Base-by-base conservation (phyloP, 768 basidiomycete genomes). In the Termitomyces sp. region DNA sequence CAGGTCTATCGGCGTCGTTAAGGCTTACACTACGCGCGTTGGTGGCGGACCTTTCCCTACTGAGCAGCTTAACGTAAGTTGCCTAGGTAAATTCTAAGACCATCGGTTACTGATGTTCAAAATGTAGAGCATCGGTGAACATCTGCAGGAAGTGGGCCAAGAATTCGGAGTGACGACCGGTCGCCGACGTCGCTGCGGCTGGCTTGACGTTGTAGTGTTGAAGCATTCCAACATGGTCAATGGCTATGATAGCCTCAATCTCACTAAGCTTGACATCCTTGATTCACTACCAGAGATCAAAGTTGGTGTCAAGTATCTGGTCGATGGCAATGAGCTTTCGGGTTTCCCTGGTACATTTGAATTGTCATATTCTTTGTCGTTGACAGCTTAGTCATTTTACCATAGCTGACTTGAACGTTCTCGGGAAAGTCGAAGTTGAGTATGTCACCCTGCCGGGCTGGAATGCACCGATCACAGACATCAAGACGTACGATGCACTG, bases 11-110 rank as follows among this genome's bases (percentile, higher is more conserved):
- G 97, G 97, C 47, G 97, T 99, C 58, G 79, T 98, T 69, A 99
- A 98, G 72, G 97, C 97, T 0, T 99, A 99, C 72, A 98, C 97
- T 18, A 98, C 97, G 1, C 84, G 97, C 28, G 97, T 99, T 24
- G 97, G 97, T n/a, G 92, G 94, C 40, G 97, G 97, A 0, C 97
- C 97, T 4, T 98, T 99, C 81, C 94, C 97, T 8, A 93, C 92
- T 0, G 97, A 99, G 72, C 92, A 94, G 70, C 81, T 97, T 56
- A 89, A 94, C 72, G 90, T 92, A 51, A 57, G 86, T 75, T 18
- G 46, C 24, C 58, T 22, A 53, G 30, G 18, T 51, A 3, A 12
- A 42, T 18, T 16, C 13, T 13, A 14, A 20, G 18, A 26, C 43
- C 16, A 26, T 24, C 4, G 42, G n/a, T 40, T 10, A 36, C 35